These are phyloP conservation scores for Acanthamoeba rhysodes DNA, from an alignment of 208 protist species.

Conservation along the genomic window DNA sequence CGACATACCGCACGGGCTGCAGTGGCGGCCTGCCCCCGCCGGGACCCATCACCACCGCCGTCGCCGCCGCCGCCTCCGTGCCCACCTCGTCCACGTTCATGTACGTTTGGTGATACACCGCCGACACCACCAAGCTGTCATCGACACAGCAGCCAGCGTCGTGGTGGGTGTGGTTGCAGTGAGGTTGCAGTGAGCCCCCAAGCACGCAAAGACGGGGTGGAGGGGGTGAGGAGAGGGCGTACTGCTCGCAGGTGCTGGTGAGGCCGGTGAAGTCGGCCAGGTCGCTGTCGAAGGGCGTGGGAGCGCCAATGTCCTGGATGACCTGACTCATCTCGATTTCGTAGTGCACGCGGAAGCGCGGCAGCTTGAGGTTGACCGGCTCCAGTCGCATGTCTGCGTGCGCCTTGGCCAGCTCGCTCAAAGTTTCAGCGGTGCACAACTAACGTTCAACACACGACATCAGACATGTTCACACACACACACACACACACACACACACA, in stretches of 20 bases:
- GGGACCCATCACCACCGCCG: not conserved
- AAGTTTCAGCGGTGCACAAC: not conserved
- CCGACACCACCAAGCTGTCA: not conserved
- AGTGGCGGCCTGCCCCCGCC: not conserved
- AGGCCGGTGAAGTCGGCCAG: slow-evolving; percentile 21
- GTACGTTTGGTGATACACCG: slow-evolving; percentile 10
- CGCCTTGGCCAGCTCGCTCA: not conserved
- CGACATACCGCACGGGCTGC: not conserved
- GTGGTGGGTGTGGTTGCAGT: not conserved
- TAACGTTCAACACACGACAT: no score
- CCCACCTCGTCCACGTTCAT: slow-evolving; percentile 46
- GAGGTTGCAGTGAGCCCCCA: not conserved
- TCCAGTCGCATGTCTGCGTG: not conserved
- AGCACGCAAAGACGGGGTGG: no score
- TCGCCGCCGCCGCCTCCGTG: slow-evolving; percentile 45
- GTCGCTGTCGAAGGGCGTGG: not conserved
- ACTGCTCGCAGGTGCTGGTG: not conserved
- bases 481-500: no score
- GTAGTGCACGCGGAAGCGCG: not conserved
- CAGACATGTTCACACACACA: no score
- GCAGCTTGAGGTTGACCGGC: not conserved
- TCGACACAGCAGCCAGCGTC: not conserved
- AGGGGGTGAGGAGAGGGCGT: not conserved
- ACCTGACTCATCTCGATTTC: not conserved
- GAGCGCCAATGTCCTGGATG: not conserved